These are phyloP conservation scores for Begonia masoniana DNA, from an alignment of 306 rosid genomes.

Conservation along the genomic window DNA sequence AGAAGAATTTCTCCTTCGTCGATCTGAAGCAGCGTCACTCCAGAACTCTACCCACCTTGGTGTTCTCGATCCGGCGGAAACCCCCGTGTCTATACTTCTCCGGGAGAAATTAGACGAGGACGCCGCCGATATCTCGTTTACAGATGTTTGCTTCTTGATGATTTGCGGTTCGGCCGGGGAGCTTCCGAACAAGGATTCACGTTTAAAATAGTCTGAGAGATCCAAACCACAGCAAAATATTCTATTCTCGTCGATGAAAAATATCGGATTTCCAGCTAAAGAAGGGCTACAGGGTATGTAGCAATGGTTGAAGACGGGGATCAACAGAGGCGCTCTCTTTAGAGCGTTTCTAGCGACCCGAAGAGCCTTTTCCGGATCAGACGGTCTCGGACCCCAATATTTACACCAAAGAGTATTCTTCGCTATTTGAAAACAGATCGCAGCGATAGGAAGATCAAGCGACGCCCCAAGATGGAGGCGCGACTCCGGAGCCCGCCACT, in stretches of 20 bases:
- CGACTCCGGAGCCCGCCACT: slow-evolving; percentile 70
- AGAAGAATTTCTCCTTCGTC: slow-evolving; percentile 51
- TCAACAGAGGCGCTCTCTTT: slow-evolving; percentile 87
- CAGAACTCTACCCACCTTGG: slow-evolving; percentile 99
- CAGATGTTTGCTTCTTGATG: slow-evolving; percentile 58
- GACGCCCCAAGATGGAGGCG: slow-evolving; percentile 77
- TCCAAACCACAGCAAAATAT: slow-evolving; percentile 88
- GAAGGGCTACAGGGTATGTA: slow-evolving; percentile 94
- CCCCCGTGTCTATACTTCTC: slow-evolving; percentile 54
- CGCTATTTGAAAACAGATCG: slow-evolving; percentile 89
- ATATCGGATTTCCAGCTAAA: slow-evolving; percentile 81
- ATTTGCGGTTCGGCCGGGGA: slow-evolving; percentile 34
- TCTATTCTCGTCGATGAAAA: slow-evolving; percentile 79
- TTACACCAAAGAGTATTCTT: slow-evolving; percentile 78
- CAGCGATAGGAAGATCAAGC: slow-evolving; percentile 87
- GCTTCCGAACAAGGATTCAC: slow-evolving; percentile 52
- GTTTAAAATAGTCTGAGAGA: slow-evolving; percentile 88
- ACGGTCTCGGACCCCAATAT: slow-evolving; percentile 74
- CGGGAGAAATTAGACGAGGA: slow-evolving; percentile 48
- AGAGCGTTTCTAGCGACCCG: slow-evolving; percentile 65
- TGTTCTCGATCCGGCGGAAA: slow-evolving; percentile 43
- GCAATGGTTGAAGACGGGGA: slow-evolving; percentile 89
- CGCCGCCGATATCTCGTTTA: slow-evolving; percentile 67
- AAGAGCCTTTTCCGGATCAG: slow-evolving; percentile 79
- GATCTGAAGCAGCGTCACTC: slow-evolving; percentile 80